Evolutionary conservation across 306 rosid genomes (phyloP), one percentile per base, ranked within the genome.

Genomic region (Oxytropis ochrocephala): DNA sequence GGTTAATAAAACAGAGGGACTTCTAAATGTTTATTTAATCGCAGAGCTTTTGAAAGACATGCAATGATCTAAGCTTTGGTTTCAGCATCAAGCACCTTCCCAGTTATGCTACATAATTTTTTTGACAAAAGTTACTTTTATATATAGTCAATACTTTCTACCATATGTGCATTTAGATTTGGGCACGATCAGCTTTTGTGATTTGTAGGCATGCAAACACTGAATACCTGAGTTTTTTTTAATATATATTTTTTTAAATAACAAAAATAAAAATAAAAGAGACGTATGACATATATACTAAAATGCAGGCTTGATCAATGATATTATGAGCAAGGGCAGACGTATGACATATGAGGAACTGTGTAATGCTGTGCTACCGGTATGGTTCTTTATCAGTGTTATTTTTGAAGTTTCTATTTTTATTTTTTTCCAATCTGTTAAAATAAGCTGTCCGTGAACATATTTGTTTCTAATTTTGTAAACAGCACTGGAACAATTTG

Each of bases 311-410:
- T 84, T 94, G 85, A 90, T 94, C 68, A 84, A 87, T 86, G 96
- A 90, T 80, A 94, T 94, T 76, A 90, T 94, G 96, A 85, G 95
- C 88, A 88, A 88, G 83, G 98, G 97, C 47, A 83, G 72, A 67
- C 96, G 98, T 4, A 90, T 94, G 91, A 81, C 96, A 9, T 90
- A 94, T 54, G 97, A 90, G 75, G 96, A 88, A 72, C 96, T 94
- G 72, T 94, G 97, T 83, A 81, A 81, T 88, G 92, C 95, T 32
- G 98, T 94, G 75, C 73, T 88, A 75, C 98, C 98, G 16, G 98
- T 93, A 87, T 80, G 87, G 63, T 60, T 57, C 69, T 79, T 57
- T 46, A 17, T 67, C 36, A 35, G n/a, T 70, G 27, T 33, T 69
- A 49, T 16, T 69, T 71, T 56, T 13, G 62, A 64, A 68, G 24